These are phyloP conservation scores for Saposhnikovia divaricata DNA, from an alignment of 129 eudicot species.

Conservation along the genomic window DNA sequence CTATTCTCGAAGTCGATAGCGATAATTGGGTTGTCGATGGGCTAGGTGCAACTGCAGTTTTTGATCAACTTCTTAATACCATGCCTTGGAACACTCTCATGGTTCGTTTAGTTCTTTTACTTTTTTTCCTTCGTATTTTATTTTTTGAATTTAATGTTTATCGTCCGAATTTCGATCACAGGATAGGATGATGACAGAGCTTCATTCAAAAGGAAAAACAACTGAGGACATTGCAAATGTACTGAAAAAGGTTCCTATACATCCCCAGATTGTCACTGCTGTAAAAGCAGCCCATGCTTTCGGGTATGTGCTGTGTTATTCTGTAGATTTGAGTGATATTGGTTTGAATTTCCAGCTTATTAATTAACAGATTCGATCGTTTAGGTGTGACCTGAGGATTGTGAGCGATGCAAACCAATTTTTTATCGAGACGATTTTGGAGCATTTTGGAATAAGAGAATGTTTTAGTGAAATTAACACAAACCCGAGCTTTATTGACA, in stretches of 20 bases:
- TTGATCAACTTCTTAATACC: constrained; percentile 51
- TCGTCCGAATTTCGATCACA: constrained; percentile 6
- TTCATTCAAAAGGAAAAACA: constrained; percentile 53
- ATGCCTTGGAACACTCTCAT: constrained; percentile 89
- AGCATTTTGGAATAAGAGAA: constrained; percentile 51
- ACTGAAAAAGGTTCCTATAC: constrained; percentile 59
- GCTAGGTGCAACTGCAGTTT: constrained; percentile 34
- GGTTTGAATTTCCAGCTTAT: background rate
- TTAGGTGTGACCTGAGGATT: constrained; percentile 76
- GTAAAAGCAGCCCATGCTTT: constrained; percentile 54
- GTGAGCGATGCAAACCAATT: constrained; percentile 80
- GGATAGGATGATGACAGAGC: constrained; percentile 69
- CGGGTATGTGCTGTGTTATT: constrained; percentile 36
- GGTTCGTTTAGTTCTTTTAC: constrained; percentile 27
- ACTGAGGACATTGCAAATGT: constrained; percentile 50
- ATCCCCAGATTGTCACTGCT: constrained; percentile 66
- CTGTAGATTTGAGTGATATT: background rate
- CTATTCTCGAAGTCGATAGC: constrained; percentile 72
- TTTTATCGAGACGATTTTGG: constrained; percentile 64
- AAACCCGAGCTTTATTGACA: constrained; percentile 55
- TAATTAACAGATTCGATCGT: background rate
- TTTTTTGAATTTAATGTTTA: no score
- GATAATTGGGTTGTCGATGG: constrained; percentile 90
- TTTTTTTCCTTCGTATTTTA: background rate
- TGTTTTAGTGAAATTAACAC: constrained; percentile 77